phyloP scores from a whole-genome alignment of 2,329 filamentous ascomycete species.

The Talaromyces sp. region DNA sequence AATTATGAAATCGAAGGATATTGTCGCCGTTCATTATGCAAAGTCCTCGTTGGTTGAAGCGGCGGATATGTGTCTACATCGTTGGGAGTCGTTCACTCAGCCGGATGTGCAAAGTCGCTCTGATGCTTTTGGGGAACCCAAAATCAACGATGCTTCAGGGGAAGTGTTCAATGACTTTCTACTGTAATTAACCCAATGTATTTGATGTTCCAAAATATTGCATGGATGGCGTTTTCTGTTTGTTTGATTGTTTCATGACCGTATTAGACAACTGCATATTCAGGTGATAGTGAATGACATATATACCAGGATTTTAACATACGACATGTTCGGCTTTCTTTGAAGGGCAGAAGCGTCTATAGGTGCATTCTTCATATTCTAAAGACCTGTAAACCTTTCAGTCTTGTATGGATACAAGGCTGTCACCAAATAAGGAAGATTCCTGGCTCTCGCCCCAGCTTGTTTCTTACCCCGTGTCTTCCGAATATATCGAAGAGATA shows the following conservation, averaged over 20 bases:
- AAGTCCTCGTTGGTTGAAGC: conserved; percentile 25
- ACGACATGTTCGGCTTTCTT: background rate
- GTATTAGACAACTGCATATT: background rate
- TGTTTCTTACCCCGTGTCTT: background rate
- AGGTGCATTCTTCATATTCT: background rate
- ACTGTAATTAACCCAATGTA: background rate
- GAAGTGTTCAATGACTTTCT: conserved; percentile 2
- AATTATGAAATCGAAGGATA: conserved; percentile 23
- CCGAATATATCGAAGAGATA: background rate
- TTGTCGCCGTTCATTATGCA: conserved; percentile 22
- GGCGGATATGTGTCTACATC: conserved; percentile 22
- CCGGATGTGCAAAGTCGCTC: background rate
- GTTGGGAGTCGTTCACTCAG: conserved; percentile 19
- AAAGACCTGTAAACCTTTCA: background rate
- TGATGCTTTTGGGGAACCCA: background rate
- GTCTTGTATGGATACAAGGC: background rate
- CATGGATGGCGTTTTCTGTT: background rate
- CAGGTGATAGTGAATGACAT: background rate
- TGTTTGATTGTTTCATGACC: background rate
- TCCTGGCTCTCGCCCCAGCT: background rate
- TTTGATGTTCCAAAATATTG: background rate
- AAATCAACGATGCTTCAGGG: background rate
- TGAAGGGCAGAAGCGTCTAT: background rate
- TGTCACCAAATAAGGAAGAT: background rate
- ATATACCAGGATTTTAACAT: background rate